Conservation (phyloP, 2,329 filamentous ascomycete species). For the Sporothrix pallida region DNA sequence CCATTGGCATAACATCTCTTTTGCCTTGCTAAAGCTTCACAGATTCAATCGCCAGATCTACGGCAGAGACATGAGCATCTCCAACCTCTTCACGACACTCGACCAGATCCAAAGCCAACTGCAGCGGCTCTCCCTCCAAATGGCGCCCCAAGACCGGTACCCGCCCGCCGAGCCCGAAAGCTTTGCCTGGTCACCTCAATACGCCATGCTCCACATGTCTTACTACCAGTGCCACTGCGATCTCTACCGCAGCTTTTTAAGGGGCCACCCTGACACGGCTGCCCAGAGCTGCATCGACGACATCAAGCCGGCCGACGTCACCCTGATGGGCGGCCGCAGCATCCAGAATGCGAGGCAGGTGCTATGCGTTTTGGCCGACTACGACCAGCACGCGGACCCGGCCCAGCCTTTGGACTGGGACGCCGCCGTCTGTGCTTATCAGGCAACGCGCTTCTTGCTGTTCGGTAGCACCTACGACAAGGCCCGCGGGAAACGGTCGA, state of each 20-base stretch:
- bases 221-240: slow-evolving; percentile 29
- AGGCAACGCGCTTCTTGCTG: slow-evolving; percentile 22
- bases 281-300: slow-evolving; percentile 8
- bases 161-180: slow-evolving; percentile 8
- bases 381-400: slow-evolving; percentile 27
- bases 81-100: background rate
- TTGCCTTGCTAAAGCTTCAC: too few relatives aligned
- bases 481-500: background rate
- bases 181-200: slow-evolving; percentile 22
- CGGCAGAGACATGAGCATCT: slow-evolving; percentile 7
- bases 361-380: slow-evolving; percentile 4
- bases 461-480: slow-evolving; percentile 30
- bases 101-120: slow-evolving; percentile 16
- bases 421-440: slow-evolving; percentile 25
- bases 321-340: slow-evolving; percentile 11
- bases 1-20: background rate
- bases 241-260: slow-evolving; percentile 21
- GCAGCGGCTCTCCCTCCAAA: slow-evolving; percentile 7
- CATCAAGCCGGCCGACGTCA: slow-evolving; percentile 4
- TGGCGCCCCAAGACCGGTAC: slow-evolving; percentile 15
- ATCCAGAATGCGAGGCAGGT: slow-evolving; percentile 25
- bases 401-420: slow-evolving; percentile 28
- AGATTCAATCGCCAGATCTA: slow-evolving; percentile 29
- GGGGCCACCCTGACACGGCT: slow-evolving; percentile 22
- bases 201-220: slow-evolving; percentile 29